Base-by-base conservation (phyloP, 2,329 filamentous ascomycete genomes). In the Trichoderma atroviride region DNA sequence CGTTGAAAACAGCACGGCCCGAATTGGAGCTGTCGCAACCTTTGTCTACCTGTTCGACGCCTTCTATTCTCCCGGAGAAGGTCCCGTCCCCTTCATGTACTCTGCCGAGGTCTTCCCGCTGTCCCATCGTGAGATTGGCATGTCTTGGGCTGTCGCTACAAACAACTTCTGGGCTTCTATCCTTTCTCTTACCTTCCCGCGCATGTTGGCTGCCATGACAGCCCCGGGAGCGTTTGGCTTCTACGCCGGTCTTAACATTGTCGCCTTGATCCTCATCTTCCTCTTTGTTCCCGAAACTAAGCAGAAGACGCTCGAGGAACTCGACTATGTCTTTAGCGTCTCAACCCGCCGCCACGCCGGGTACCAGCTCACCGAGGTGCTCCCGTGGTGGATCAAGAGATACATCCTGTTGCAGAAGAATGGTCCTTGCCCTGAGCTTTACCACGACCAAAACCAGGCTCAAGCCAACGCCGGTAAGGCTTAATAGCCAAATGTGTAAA, bases 41-140 rank as follows among this genome's bases (percentile, higher is more conserved):
- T 89, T 90, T 73, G 79, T 90, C 69, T 90, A 87, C 77, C 74
- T 91, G 6, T 91, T 90, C 72, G 85, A 83, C 0, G 87, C 86
- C 0, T 89, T 89, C 73, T 90, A 90, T 76, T 88, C 86, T 0
- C 87, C 87, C 0, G 75, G 89, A n/a, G 89, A 91, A 79, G 89
- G 87, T 0, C 85, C 85, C 2, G 88, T 90, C 13, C 87, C 88
- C 0, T 91, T 89, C 76, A 85, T 86, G 13, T 91, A 91, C 79
- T 86, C 83, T 2, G 87, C 88, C 29, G 89, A 91, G 75, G 88
- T 90, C 2, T 91, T 88, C 76, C 89, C 89, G 0, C 83, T 90
- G 0, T 88, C 86, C 3, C 88, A 91, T 76, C 83, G 89, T 75
- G 89, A 91, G 75, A 83, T 90, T 37, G 89, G 89, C 59, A 91